Evolutionary conservation across 176 grass and related monocot species (phyloP).

Genomic region (Calamus simplicifolius): DNA sequence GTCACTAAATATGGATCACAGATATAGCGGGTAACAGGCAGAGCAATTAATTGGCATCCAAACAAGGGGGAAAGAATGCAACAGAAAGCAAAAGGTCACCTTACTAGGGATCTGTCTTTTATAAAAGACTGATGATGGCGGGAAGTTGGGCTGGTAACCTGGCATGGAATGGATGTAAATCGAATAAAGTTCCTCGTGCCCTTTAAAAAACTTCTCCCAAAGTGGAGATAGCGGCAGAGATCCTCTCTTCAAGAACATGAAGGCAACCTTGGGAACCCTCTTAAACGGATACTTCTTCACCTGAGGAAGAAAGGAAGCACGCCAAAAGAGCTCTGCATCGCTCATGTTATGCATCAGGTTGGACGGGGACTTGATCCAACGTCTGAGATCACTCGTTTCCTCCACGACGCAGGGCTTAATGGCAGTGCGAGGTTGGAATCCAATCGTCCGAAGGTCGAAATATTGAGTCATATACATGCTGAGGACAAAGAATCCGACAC

Average conservation of each 20-base stretch:
- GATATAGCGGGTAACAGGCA: no score
- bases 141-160: background rate
- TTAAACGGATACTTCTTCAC: background rate
- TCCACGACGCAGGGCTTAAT: background rate
- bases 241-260: slow-evolving; percentile 2
- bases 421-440: background rate
- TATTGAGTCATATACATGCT: background rate
- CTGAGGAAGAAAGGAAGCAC: background rate
- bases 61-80: no score
- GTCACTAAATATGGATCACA: no score
- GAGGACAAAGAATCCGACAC: slow-evolving; percentile 25
- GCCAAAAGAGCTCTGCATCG: slow-evolving; percentile 2
- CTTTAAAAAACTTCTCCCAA: slow-evolving; percentile 6
- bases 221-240: background rate
- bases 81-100: background rate
- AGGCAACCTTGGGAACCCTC: slow-evolving; percentile 1
- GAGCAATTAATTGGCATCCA: no score
- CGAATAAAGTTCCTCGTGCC: background rate
- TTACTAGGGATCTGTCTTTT: slow-evolving; percentile 12
- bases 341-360: slow-evolving; percentile 13
- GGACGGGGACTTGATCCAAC: slow-evolving; percentile 16
- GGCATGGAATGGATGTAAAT: slow-evolving; percentile 6
- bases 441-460: slow-evolving; percentile 14
- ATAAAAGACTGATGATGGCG: background rate
- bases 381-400: slow-evolving; percentile 1